Evolutionary conservation across 805 yeast genomes (phyloP).

Genomic region (Wickerhamiella spandovensis): DNA sequence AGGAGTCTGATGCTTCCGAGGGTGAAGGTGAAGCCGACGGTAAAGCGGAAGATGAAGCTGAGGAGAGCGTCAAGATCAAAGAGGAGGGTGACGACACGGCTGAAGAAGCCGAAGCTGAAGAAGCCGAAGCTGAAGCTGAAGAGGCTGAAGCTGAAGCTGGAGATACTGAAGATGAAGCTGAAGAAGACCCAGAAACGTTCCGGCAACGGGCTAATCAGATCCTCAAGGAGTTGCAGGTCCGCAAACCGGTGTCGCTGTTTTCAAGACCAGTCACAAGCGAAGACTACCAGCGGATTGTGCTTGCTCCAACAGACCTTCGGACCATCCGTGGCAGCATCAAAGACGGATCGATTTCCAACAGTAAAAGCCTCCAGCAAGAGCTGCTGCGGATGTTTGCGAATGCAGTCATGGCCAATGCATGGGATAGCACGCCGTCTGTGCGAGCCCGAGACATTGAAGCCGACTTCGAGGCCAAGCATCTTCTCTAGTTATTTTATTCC

Average conservation of each 20-base stretch:
- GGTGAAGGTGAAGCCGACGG: background rate
- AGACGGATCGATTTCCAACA: conserved; percentile 38
- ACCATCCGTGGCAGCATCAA: conserved; percentile 45
- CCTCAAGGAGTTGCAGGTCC: conserved; percentile 50
- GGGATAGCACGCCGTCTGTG: conserved; percentile 44
- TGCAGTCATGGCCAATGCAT: conserved; percentile 68
- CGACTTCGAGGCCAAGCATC: conserved; percentile 37
- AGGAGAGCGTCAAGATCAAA: background rate
- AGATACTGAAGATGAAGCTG: background rate
- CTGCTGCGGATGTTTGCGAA: conserved; percentile 69
- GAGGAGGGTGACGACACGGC: conserved; percentile 4
- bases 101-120: conserved; percentile 1
- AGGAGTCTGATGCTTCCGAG: background rate
- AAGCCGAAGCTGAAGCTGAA: conserved; percentile 3
- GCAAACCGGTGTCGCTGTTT: conserved; percentile 63
- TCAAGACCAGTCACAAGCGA: conserved; percentile 51
- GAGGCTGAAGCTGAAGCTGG: background rate
- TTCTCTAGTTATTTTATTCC: conserved; percentile 39
- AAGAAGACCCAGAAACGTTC: conserved; percentile 34
- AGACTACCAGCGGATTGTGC: conserved; percentile 48
- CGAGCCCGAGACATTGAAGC: conserved; percentile 60
- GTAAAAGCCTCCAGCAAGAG: conserved; percentile 48
- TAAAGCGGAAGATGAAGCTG: background rate
- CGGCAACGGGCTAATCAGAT: conserved; percentile 49
- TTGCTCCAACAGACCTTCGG: conserved; percentile 56